Conservation (phyloP, 371 early-diverging fungal species). For the Basidiobolus meristosporus region DNA sequence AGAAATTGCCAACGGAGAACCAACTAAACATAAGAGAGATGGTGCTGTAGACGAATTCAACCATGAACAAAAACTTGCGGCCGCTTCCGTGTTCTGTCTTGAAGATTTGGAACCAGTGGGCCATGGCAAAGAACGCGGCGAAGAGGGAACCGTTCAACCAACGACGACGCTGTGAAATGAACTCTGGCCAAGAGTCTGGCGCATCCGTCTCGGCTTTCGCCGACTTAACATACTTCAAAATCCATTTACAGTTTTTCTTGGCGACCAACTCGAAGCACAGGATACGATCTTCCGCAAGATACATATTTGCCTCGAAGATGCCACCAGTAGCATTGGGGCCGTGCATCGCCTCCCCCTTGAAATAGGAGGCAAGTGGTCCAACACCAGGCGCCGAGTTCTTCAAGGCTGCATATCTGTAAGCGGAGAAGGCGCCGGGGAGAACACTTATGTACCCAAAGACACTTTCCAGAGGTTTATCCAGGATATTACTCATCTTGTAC, state of each 20-base stretch:
- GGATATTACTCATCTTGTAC: too few relatives aligned
- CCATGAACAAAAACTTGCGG: slow-evolving; percentile 36
- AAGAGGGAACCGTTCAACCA: slow-evolving; percentile 82
- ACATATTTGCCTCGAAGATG: too few relatives aligned
- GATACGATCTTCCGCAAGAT: slow-evolving; percentile 74
- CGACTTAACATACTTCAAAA: slow-evolving; percentile 45
- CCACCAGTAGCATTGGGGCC: too few relatives aligned
- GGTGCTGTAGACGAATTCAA: slow-evolving; percentile 41
- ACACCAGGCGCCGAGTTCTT: slow-evolving; percentile 38
- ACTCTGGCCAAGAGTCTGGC: slow-evolving; percentile 56
- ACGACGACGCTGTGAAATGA: slow-evolving; percentile 71
- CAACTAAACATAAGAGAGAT: slow-evolving; percentile 46
- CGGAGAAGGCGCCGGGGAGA: slow-evolving; percentile 91
- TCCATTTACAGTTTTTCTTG: slow-evolving; percentile 46
- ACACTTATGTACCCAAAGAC: slow-evolving; percentile 95
- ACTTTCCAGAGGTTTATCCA: slow-evolving; percentile 92
- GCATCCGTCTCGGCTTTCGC: slow-evolving; percentile 76
- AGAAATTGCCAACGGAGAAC: slow-evolving; percentile 36
- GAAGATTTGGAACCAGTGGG: slow-evolving; percentile 29
- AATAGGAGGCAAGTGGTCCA: slow-evolving; percentile 77
- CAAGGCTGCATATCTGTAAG: slow-evolving; percentile 80
- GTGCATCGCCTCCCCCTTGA: slow-evolving; percentile 76
- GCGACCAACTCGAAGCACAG: slow-evolving; percentile 77
- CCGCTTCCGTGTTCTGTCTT: slow-evolving; percentile 32
- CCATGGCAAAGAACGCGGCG: slow-evolving; percentile 32